Percentiles rank a stretch among this genome's conserved stretches.
Evolutionary conservation across 768 basidiomycete genomes (phyloP).

Genomic region (Kondoa subrosea): DNA sequence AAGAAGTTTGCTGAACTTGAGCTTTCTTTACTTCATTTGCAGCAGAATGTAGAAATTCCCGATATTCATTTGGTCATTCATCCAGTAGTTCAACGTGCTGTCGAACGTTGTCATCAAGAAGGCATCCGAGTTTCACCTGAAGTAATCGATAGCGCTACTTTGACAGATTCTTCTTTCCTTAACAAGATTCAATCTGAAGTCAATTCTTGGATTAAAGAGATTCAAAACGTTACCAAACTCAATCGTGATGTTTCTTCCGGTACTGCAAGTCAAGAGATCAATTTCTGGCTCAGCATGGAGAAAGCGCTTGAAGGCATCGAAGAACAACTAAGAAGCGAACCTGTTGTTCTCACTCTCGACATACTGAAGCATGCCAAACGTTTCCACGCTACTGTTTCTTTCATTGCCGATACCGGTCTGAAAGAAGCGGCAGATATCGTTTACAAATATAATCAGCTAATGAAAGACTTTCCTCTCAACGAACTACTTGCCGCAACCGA

Average conservation of each 20-base stretch:
- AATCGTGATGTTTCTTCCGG: constrained; percentile 80
- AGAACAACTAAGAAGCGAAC: constrained; percentile 72
- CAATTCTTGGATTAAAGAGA: constrained; percentile 95
- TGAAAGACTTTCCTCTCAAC: constrained; percentile 98
- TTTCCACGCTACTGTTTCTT: constrained; percentile 91
- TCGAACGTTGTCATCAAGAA: constrained; percentile 42
- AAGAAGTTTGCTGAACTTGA: constrained; percentile 98
- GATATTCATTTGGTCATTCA: constrained; percentile 87
- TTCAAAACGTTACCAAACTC: constrained; percentile 92
- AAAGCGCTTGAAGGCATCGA: constrained; percentile 85
- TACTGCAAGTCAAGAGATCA: constrained; percentile 95
- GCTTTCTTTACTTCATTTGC: constrained; percentile 76
- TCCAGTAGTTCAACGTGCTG: constrained; percentile 68
- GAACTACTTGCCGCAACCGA: constrained; percentile 92
- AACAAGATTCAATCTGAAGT: constrained; percentile 85
- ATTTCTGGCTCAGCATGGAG: constrained; percentile 94
- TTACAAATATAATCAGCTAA: constrained; percentile 92
- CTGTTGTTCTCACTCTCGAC: constrained; percentile 49
- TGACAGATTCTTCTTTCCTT: constrained; percentile 75
- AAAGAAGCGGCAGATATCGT: constrained; percentile 86
- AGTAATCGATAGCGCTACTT: constrained; percentile 53
- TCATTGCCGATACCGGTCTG: constrained; percentile 90
- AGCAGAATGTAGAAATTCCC: constrained; percentile 98
- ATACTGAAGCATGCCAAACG: constrained; percentile 88
- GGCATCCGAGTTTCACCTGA: constrained; percentile 47